Conservation (phyloP, 2,329 filamentous ascomycete species). For the Fusarium sulawesiense region DNA sequence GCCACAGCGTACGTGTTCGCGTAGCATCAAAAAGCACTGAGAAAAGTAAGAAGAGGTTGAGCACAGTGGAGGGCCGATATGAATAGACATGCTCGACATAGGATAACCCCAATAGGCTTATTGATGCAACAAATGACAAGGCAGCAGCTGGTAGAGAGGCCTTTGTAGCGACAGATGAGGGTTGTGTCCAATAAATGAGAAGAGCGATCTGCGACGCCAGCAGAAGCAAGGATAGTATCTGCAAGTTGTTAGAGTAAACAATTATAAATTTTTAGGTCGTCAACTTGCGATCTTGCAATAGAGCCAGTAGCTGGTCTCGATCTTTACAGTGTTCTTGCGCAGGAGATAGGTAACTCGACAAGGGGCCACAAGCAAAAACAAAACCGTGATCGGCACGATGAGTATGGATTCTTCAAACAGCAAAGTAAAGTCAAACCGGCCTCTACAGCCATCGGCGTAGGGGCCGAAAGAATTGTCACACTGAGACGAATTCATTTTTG, state of each 20-base stretch:
- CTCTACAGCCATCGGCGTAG: conserved; percentile 48
- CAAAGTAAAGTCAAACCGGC: conserved; percentile 61
- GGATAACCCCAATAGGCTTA: conserved; percentile 15
- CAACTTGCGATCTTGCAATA: conserved; percentile 38
- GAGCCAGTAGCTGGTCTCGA: conserved; percentile 32
- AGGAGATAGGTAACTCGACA: conserved; percentile 29
- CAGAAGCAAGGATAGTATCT: conserved; percentile 15
- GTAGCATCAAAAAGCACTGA: conserved; percentile 27
- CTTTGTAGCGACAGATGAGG: conserved; percentile 17
- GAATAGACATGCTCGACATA: conserved; percentile 38
- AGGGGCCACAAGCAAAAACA: conserved; percentile 47
- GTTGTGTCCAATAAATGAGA: conserved; percentile 21
- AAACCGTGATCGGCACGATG: conserved; percentile 40
- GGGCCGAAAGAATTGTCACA: conserved; percentile 40
- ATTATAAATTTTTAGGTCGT: background rate
- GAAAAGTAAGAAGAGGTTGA: conserved; percentile 31
- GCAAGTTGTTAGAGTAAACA: conserved; percentile 16
- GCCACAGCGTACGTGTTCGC: conserved; percentile 32
- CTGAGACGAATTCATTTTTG: conserved; percentile 11
- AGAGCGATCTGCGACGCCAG: conserved; percentile 25
- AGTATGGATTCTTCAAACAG: conserved; percentile 55
- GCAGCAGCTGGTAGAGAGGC: conserved; percentile 27
- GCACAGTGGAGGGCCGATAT: conserved; percentile 33
- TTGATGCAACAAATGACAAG: conserved; percentile 25
- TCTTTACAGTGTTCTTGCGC: conserved; percentile 36